phyloP scores from a whole-genome alignment of 2,329 filamentous ascomycete species.

The Diaporthe sp. region DNA sequence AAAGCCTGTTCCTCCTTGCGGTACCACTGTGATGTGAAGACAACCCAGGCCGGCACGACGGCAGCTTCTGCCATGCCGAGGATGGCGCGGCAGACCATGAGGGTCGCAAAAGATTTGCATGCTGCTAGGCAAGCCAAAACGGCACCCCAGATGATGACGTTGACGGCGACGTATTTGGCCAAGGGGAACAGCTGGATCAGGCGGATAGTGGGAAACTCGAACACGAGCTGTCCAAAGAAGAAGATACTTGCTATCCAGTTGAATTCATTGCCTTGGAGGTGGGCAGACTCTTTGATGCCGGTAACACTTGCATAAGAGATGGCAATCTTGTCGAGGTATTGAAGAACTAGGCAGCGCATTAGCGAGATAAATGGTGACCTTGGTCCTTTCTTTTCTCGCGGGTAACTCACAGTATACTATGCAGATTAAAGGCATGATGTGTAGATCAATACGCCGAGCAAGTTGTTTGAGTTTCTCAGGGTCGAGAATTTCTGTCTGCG shows the following conservation, averaged over 20 bases:
- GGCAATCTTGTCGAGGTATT: conserved; percentile 42
- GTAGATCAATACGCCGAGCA: conserved; percentile 38
- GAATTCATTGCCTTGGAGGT: conserved; percentile 53
- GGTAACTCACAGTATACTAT: conserved; percentile 21
- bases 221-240: conserved; percentile 49
- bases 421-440: conserved; percentile 41
- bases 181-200: conserved; percentile 51
- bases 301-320: conserved; percentile 41
- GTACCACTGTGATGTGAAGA: conserved; percentile 46
- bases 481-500: background rate
- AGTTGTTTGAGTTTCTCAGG: conserved; percentile 27
- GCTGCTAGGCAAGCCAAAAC: conserved; percentile 21
- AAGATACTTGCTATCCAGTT: conserved; percentile 52
- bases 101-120: conserved; percentile 21
- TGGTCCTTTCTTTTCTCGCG: background rate
- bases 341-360: conserved; percentile 37
- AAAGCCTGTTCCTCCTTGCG: conserved; percentile 39
- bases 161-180: conserved; percentile 49
- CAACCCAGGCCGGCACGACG: conserved; percentile 43
- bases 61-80: conserved; percentile 42
- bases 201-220: conserved; percentile 51
- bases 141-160: conserved; percentile 48
- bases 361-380: background rate
- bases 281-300: conserved; percentile 41
- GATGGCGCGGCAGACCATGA: conserved; percentile 41